Base-by-base conservation (phyloP, 2,329 filamentous ascomycete species). In the Alternaria rosae region DNA sequence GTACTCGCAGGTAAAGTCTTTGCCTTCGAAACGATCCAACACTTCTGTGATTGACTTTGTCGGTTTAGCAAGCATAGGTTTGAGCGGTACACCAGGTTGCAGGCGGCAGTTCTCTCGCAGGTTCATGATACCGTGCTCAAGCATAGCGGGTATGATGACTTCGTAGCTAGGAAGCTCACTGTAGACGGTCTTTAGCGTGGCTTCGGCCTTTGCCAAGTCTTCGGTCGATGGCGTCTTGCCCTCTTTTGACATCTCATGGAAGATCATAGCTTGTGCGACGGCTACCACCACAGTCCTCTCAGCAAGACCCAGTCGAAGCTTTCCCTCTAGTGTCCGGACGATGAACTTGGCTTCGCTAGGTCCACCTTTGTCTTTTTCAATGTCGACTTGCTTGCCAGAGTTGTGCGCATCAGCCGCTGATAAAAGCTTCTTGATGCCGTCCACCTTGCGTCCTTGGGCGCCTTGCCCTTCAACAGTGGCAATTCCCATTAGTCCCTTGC, bases 21-120 rank as follows among this genome's bases (percentile, higher is more conserved):
- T 95, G 66, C 92, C 89, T 77, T 98, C 95, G 69, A 99, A 99
- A 6, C 95, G 92, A 79, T 99, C 94, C 11, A 99, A 86, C 0
- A 99, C 95, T 81, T 99, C 95, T 1, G 94, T 97, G 72, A 99
- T 97, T 6, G 95, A 94, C 79, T 99, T 99, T 10, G 95, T 99
- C 4, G 95, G 95, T 74, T 98, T 98, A 20, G 95, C 95, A 82
- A 99, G 86, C 95, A 99, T 99, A 71, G 95, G 95, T 80, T 99
- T 99, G 61, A 99, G 85, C 0, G 95, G 95, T 15, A 99, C 92
- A 66, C 95, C 95, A 0, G 95, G 94, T 69, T 93, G 92, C 45
- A 99, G 86, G 78, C 96, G 96, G 86, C 95, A 97, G 59, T 91
- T 88, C 10, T 97, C 91, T 54, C 88, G 87, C 12, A 99, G 82